Base-by-base conservation (phyloP, 1,284 basidiomycete genomes). In the Austroboletus niveus region DNA sequence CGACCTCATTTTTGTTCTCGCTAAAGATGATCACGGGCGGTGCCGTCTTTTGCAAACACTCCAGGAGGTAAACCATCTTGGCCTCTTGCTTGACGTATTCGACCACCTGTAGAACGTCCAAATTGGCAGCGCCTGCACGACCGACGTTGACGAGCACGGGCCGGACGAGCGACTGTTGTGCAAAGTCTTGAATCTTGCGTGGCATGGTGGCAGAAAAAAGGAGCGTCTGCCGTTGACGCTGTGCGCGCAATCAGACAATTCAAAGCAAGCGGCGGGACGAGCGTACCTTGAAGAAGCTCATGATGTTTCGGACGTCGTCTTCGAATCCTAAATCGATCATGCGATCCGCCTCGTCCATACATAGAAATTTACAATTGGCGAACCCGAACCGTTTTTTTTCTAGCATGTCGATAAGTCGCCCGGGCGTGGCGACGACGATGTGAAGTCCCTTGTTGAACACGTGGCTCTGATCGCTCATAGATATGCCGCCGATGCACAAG, bases 271-370 rank as follows among this genome's bases (percentile, higher is more conserved):
- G 12, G 17, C 5, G 14, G 5, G 8, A 17, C 15, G 34, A 22
- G 63, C 78, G 45, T 54, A 91, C 92, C 75, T 91, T 95, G 80
- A 98, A 98, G 70, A 93, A 98, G 60, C 89, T 94, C 93, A 99
- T 98, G 63, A 99, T 97, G 65, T 94, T 96, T 52, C 96, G 80
- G 29, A 99, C 94, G 63, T 99, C 96, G 52, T 99, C 97, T 70
- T 99, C 97, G 63, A 99, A 99, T 0, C 96, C 97, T 70, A 98
- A 80, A 65, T 99, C 97, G 58, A 99, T 96, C 97, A 99, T 99
- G 47, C 97, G 79, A 72, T 99, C 97, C 1, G 97, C 97, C 73
- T 99, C 97, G 72, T 99, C 97, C 85, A 99, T 93, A 67, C 95
- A 98, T 5, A 99, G 75, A 69, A 88, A 98, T 72, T 91, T 92